Percentiles rank a stretch among this genome's conserved stretches.
Conservation (phyloP, 1,139 yeast genomes). For the Zygosaccharomyces sapae region DNA sequence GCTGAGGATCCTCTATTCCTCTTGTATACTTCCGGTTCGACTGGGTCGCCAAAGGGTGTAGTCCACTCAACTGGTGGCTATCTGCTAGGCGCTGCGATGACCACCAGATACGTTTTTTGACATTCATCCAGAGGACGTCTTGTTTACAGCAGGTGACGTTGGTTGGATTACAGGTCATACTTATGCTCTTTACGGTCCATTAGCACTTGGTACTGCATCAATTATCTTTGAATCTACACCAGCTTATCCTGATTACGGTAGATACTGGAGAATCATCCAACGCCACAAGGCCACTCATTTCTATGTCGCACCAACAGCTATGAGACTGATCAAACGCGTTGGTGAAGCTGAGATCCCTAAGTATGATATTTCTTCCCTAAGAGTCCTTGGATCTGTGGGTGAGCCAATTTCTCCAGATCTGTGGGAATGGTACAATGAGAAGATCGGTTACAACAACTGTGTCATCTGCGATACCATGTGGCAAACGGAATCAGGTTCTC, state of each 20-base stretch:
- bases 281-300: conserved; percentile 73
- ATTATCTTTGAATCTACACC: conserved; percentile 87
- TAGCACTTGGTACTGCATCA: conserved; percentile 72
- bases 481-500: conserved; percentile 83
- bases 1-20: conserved; percentile 92
- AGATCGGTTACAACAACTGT: conserved; percentile 69
- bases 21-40: conserved; percentile 93
- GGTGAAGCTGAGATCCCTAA: conserved; percentile 69
- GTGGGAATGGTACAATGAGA: conserved; percentile 87
- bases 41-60: conserved; percentile 97
- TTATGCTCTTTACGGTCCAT: conserved; percentile 77
- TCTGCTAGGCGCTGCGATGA: conserved; percentile 62
- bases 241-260: conserved; percentile 71
- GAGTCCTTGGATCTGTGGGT: conserved; percentile 89
- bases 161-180: conserved; percentile 92
- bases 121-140: conserved; percentile 63
- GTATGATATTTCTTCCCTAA: conserved; percentile 80
- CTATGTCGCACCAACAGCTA: conserved; percentile 87
- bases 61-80: conserved; percentile 84
- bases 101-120: conserved; percentile 76
- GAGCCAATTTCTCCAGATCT: conserved; percentile 92
- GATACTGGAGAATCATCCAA: conserved; percentile 83
- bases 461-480: conserved; percentile 78
- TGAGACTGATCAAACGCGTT: conserved; percentile 76
- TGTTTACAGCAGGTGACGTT: conserved; percentile 83